Evolutionary conservation across 495 filamentous ascomycete species (phyloP).

Genomic region (Pyronema domesticum): DNA sequence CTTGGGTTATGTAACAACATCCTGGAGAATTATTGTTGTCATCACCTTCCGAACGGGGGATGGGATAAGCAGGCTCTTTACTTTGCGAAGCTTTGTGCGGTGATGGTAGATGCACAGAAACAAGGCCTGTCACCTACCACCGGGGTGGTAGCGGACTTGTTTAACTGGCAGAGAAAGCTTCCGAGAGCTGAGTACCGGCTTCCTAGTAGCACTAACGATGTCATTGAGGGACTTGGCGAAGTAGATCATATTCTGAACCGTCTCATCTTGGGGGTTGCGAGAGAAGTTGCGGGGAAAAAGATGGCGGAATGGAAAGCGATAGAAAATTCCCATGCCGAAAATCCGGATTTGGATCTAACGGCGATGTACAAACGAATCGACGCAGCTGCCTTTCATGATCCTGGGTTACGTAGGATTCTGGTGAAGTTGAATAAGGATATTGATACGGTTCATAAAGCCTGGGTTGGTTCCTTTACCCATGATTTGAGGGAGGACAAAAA

Average conservation of each 20-base stretch:
- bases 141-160: constrained; percentile 35
- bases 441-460: not conserved
- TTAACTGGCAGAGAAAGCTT: constrained; percentile 3
- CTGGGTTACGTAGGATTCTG: constrained; percentile 7
- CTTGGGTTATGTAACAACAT: constrained; percentile 60
- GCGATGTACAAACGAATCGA: constrained; percentile 25
- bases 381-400: constrained; percentile 8
- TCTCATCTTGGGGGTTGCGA: constrained; percentile 45
- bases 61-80: constrained; percentile 35
- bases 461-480: not conserved
- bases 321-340: constrained; percentile 7
- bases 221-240: constrained; percentile 27
- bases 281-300: constrained; percentile 30
- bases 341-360: constrained; percentile 35
- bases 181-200: constrained; percentile 27
- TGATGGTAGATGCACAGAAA: constrained; percentile 68
- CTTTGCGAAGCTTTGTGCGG: constrained; percentile 52
- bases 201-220: constrained; percentile 30
- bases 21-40: constrained; percentile 54
- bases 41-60: constrained; percentile 33
- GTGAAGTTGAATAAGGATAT: constrained; percentile 8
- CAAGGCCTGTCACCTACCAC: constrained; percentile 36
- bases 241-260: constrained; percentile 46
- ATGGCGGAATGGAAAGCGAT: constrained; percentile 28
- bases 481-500: not conserved